Conservation (phyloP, 2,329 filamentous ascomycete species). For the Hypoxylon sp. region DNA sequence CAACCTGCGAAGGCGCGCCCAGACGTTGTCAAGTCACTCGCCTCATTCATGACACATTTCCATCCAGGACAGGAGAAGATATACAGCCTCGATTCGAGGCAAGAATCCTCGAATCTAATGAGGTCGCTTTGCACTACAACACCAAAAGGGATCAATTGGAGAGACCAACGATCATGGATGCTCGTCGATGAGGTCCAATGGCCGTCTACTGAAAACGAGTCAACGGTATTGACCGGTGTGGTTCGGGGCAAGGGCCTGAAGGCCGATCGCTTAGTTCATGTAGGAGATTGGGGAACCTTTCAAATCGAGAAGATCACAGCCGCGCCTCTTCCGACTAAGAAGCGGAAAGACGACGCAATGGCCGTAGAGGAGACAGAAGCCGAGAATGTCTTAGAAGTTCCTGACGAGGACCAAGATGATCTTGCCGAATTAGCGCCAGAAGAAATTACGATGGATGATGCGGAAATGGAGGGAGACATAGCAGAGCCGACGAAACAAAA, state of each 20-base stretch:
- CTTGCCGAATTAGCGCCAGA: slow-evolving; percentile 88
- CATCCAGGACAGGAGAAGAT: slow-evolving; percentile 93
- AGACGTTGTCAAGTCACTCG: slow-evolving; percentile 84
- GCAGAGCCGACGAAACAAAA: slow-evolving; percentile 72
- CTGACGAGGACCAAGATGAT: slow-evolving; percentile 85
- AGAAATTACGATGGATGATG: slow-evolving; percentile 77
- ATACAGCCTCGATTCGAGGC: slow-evolving; percentile 86
- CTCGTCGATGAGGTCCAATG: slow-evolving; percentile 85
- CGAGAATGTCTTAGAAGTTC: slow-evolving; percentile 74
- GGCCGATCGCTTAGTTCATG: slow-evolving; percentile 87
- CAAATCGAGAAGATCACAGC: slow-evolving; percentile 91
- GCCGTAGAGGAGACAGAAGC: slow-evolving; percentile 70
- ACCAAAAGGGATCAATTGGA: slow-evolving; percentile 94
- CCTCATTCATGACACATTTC: slow-evolving; percentile 94
- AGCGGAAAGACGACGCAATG: slow-evolving; percentile 76
- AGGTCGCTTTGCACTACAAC: slow-evolving; percentile 91
- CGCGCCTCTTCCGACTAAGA: slow-evolving; percentile 74
- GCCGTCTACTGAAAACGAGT: slow-evolving; percentile 69
- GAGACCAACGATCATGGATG: slow-evolving; percentile 97
- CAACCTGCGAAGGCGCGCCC: slow-evolving; percentile 83
- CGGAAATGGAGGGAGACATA: slow-evolving; percentile 59
- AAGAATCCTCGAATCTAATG: slow-evolving; percentile 92
- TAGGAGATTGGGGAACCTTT: slow-evolving; percentile 94
- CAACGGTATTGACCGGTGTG: slow-evolving; percentile 84
- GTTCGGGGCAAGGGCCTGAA: slow-evolving; percentile 89